Base-by-base conservation (phyloP, 2,329 filamentous ascomycete species). In the Aspergillus sergii region DNA sequence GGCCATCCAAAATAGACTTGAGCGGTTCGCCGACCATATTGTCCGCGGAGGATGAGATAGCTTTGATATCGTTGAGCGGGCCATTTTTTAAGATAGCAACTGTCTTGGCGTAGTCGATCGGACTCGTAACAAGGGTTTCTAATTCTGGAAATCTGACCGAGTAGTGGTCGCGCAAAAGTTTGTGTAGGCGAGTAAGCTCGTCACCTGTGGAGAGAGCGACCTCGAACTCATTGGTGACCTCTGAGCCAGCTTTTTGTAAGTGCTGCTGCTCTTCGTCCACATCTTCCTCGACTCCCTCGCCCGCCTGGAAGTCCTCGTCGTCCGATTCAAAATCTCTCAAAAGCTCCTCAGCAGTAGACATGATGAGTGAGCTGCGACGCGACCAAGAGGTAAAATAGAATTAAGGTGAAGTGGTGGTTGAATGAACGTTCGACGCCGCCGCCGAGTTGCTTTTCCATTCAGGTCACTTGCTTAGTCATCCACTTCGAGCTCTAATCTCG, bases 141-240 rank as follows among this genome's bases (percentile, higher is more conserved):
- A 99, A 86, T 78, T 97, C 94, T 0, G 95, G 94, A 73, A 98
- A 99, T 64, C 94, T 88, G 21, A 91, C 86, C 11, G 94, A 97
- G 81, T 99, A 99, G 79, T 97, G 93, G 73, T 99, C 95, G 73
- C 94, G 88, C 64, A 97, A 93, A 78, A 93, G 96, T 80, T 99
- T 99, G 84, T 99, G 95, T 26, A 98, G 92, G 9, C 95, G 86
- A 39, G 91, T 91, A 53, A 98, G 91, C 78, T 98, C 94, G 74
- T 92, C 92, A 70, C 97, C 94, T 69, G 98, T 97, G 66, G 91
- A 91, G 7, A 94, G 96, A 0, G 95, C 96, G 9, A 96, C 93
- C 76, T 96, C 92, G 51, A 95, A 88, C 71, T 91, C 90, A 58
- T 89, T 86, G 76, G 94, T 92, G 65, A 89, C 85, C 66, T 90